These are phyloP conservation scores for Neonothopanus nambi DNA, from an alignment of 1,284 basidiomycete species.

Conservation along the genomic window DNA sequence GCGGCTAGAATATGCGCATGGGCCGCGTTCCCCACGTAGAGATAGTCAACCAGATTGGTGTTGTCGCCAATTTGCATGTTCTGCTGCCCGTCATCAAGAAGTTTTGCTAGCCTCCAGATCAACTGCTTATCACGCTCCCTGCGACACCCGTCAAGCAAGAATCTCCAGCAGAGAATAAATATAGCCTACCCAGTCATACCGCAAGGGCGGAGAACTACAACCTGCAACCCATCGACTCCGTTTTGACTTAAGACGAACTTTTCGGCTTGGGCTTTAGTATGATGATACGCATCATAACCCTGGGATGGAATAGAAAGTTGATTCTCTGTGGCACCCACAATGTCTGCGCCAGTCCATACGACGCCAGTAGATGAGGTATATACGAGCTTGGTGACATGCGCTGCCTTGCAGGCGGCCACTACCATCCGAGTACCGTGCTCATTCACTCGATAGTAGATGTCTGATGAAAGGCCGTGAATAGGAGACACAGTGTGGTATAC, in stretches of 20 bases:
- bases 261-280: constrained; percentile 63
- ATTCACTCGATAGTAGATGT: constrained; percentile 59
- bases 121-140: constrained; percentile 25
- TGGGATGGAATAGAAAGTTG: constrained; percentile 17
- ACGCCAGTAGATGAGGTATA: constrained; percentile 63
- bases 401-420: constrained; percentile 41
- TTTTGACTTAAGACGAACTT: constrained; percentile 56
- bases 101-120: constrained; percentile 23
- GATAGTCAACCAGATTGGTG: constrained; percentile 22
- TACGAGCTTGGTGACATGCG: constrained; percentile 52
- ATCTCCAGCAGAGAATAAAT: too few relatives aligned
- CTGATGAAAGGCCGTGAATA: constrained; percentile 34
- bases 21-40: constrained; percentile 26
- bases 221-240: constrained; percentile 47
- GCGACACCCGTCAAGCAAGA: not conserved
- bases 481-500: constrained; percentile 66
- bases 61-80: constrained; percentile 26
- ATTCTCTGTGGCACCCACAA: constrained; percentile 21
- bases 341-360: constrained; percentile 31
- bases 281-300: constrained; percentile 58
- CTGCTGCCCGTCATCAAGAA: constrained; percentile 20
- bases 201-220: constrained; percentile 59
- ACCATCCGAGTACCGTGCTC: constrained; percentile 55
- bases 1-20: constrained; percentile 26
- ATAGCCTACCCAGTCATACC: constrained; percentile 65